Conservation (phyloP, 192 early-diverging fungal genomes). For the Backusella westeae region DNA sequence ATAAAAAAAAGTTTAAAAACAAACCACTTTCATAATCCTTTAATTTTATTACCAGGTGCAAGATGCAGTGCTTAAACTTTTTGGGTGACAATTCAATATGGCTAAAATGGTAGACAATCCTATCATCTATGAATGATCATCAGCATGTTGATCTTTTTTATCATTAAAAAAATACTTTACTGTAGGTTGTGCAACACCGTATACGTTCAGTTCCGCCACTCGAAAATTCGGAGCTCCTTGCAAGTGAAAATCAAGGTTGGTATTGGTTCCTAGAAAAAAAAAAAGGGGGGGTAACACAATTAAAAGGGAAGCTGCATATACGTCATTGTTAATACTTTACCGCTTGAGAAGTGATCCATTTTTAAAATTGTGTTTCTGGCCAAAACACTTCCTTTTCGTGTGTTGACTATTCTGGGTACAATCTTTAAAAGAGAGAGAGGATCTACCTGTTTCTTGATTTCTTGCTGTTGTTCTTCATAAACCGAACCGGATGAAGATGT, state of each 20-base stretch:
- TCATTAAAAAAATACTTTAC: constrained; percentile 17
- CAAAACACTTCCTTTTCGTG: constrained; percentile 53
- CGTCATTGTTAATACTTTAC: constrained; percentile 20
- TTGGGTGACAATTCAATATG: constrained; percentile 49
- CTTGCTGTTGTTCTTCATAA: not conserved
- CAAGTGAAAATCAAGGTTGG: constrained; percentile 53
- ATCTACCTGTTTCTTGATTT: not conserved
- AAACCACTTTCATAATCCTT: not conserved
- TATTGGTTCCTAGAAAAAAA: constrained; percentile 26
- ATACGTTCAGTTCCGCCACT: constrained; percentile 53
- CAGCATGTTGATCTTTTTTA: not conserved
- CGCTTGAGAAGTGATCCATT: constrained; percentile 51
- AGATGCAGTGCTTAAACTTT: constrained; percentile 11
- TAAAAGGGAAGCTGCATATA: not conserved
- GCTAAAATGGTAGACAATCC: constrained; percentile 56
- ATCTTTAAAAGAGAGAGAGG: constrained; percentile 4
- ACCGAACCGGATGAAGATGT: not conserved
- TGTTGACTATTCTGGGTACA: constrained; percentile 38
- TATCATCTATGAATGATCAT: constrained; percentile 18
- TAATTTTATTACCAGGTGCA: constrained; percentile 28
- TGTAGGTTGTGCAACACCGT: constrained; percentile 64
- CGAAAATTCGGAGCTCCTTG: constrained; percentile 69
- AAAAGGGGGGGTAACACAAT: not conserved
- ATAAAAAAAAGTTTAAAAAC: not conserved
- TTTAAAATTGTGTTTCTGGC: constrained; percentile 55